Conservation (phyloP, 345 rosid species). For the Lumnitzera racemosa region DNA sequence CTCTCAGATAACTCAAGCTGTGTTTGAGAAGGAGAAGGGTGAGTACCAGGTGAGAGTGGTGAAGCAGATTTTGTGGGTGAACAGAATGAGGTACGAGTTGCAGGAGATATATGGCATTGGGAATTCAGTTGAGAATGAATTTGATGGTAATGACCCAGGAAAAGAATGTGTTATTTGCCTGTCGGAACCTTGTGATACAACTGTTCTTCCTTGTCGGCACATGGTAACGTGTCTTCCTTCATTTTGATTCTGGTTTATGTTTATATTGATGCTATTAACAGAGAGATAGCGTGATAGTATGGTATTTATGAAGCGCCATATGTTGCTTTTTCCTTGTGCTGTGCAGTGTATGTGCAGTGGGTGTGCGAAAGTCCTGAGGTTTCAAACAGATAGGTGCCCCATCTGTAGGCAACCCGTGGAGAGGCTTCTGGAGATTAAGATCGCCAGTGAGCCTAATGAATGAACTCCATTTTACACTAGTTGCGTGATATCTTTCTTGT, state of each 20-base stretch:
- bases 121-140: conserved; percentile 60
- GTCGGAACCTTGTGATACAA: conserved; percentile 84
- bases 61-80: conserved; percentile 87
- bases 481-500: conserved; percentile 22
- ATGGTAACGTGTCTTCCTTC: conserved; percentile 43
- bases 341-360: conserved; percentile 97
- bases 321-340: neutral
- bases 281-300: neutral
- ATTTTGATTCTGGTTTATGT: conserved; percentile 1
- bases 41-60: conserved; percentile 49
- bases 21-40: conserved; percentile 72
- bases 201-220: conserved; percentile 96
- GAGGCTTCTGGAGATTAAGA: conserved; percentile 87
- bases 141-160: conserved; percentile 67
- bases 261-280: neutral
- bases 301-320: neutral
- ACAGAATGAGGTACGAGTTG: conserved; percentile 65
- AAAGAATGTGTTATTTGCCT: conserved; percentile 96
- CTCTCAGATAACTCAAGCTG: conserved; percentile 68
- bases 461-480: conserved; percentile 10
- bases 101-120: conserved; percentile 97
- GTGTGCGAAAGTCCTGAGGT: conserved; percentile 88
- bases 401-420: conserved; percentile 95
- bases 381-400: conserved; percentile 83
- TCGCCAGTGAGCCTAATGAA: conserved; percentile 42